Evolutionary conservation across 768 basidiomycete genomes (phyloP), one percentile per base, ranked within the genome.

Genomic region (Tricholoma furcatifolium): DNA sequence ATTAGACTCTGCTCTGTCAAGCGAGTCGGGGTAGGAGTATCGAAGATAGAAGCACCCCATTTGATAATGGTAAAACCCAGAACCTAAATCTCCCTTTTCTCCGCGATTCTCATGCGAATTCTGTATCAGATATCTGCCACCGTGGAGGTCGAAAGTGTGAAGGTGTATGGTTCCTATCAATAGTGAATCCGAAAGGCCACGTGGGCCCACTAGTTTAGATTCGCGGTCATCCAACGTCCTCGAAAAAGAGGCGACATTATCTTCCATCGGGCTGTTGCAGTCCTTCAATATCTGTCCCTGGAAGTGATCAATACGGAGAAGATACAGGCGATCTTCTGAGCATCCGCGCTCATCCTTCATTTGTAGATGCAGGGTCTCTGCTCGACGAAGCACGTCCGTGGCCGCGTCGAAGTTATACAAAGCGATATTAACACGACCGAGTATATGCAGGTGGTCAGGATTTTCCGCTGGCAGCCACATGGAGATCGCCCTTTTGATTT

Each of bases 341-440:
- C 47, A 43, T 20, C 67, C 65, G 14, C 53, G 51, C 1, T 23
- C 32, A n/a, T n/a, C n/a, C n/a, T n/a, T n/a, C n/a, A n/a, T n/a
- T n/a, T n/a, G n/a, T n/a, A n/a, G n/a, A n/a, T 66, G 65, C 2
- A 63, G 53, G 11, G 48, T 24, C 2, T 58, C 43, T 1, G 65
- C 50, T 2, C 52, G 53, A 1, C 24, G 31, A 14, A 65, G 48
- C 15, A 42, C 40, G 30, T 43, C 32, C 23, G 50, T 38, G 7
- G 65, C 67, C 38, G 58, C 36, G 4, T 59, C 50, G 36, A 51
- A 63, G 27, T 57, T 41, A n/a, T 51, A 58, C 34, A 54, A 50
- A 2, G 63, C 64, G n/a, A 65, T 51, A 17, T 43, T 48, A 5
- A 68, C 50, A 6, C 67, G 57, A n/a, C 57, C 56, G 15, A 67